phyloP scores from a whole-genome alignment of 306 rosid species.

The Vachellia pachyceras region DNA sequence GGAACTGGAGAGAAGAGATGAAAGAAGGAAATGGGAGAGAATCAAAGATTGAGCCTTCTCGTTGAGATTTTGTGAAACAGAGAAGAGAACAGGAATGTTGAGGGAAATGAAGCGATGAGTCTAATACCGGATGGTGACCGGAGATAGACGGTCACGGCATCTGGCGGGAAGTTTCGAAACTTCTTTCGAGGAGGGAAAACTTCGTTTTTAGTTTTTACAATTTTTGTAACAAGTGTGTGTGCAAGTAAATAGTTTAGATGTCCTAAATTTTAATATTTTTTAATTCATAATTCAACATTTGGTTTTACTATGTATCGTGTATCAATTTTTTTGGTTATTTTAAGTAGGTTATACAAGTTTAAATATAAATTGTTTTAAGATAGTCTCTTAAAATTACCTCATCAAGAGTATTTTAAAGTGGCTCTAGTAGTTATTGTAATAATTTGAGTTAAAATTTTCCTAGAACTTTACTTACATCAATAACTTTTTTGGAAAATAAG shows the following conservation, averaged over 20 bases:
- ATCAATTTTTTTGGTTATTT: too few species aligned
- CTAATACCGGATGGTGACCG: not conserved
- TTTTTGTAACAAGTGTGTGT: too few species aligned
- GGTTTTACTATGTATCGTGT: not conserved
- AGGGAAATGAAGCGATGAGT: not conserved
- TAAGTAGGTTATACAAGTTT: too few species aligned
- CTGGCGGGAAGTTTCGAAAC: constrained; percentile 26
- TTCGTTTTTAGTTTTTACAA: not conserved
- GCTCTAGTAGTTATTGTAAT: too few species aligned
- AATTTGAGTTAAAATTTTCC: too few species aligned
- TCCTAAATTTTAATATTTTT: not conserved
- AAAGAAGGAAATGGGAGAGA: not conserved
- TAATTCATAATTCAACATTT: not conserved
- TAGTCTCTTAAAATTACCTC: not conserved
- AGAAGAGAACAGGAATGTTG: not conserved
- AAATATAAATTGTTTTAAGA: too few species aligned
- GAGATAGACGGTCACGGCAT: not conserved
- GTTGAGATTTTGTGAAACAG: not conserved
- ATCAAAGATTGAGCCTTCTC: not conserved
- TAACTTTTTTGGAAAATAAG: too few species aligned
- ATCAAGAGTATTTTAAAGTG: too few species aligned
- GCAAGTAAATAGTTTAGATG: not conserved
- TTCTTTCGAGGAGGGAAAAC: not conserved
- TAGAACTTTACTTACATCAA: too few species aligned
- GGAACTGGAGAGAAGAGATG: not conserved